Evolutionary conservation across 2,329 filamentous ascomycete species (phyloP), one percentile per base, ranked within the genome.

Genomic region (Nigrospora oryzae): DNA sequence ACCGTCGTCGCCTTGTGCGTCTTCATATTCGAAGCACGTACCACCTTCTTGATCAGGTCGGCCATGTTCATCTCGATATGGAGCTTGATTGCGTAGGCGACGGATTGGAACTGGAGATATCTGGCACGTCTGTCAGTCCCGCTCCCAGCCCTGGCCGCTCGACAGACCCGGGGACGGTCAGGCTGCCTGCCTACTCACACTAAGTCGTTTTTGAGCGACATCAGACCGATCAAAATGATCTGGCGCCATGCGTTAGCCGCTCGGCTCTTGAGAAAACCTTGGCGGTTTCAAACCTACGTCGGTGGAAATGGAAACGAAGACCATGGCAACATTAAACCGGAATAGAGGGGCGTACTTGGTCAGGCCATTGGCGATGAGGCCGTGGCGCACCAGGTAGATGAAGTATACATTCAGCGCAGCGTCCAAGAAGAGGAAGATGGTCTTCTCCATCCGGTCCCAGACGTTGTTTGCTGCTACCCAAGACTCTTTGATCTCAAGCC

Each of bases 31-130:
- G 23, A 28, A 28, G 38, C 38, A 13, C 46, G 45, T 30, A 46
- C 47, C 19, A 49, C 33, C n/a, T 47, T 49, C 28, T 44, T 33
- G 12, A 49, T 49, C 3, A 49, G 42, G 39, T 33, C 37, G 17
- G 47, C 47, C 36, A 49, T 49, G 5, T 46, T 49, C 47, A 49
- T 49, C 17, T 49, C 47, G 39, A 49, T 49, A 16, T 49, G 46
- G 11, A 49, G n/a, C 36, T 49, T 73, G 45, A 70, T 60, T 31
- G 70, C 57, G 51, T 70, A 73, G 30, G 33, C 38, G 38, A 40
- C 30, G 8, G 14, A 64, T 46, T 72, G 68, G 51, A 71, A 69
- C 51, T 72, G 69, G 23, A 71, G 64, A 53, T 72, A 74, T 14
- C 56, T 58, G 36, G 11, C 11, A 33, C n/a, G 6, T 7, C 5